phyloP scores from a whole-genome alignment of 352 stramenopile species.

The Phytophthora fragariaefolia region DNA sequence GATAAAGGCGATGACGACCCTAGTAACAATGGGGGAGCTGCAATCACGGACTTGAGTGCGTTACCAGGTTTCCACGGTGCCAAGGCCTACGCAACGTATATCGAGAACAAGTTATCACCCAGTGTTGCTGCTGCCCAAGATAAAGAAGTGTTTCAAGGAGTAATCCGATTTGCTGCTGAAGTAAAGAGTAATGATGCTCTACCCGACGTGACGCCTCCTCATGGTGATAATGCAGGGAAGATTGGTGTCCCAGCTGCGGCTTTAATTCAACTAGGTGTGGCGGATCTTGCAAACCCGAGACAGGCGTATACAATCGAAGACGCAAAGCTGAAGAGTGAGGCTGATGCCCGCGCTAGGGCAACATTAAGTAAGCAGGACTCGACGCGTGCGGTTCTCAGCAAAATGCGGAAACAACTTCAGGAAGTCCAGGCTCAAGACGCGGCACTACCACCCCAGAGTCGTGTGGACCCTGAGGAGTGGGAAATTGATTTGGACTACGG shows the following conservation, averaged over 20 bases:
- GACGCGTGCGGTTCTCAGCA: conserved; percentile 77
- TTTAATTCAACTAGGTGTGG: conserved; percentile 51
- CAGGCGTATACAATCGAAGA: conserved; percentile 94
- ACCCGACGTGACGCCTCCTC: conserved; percentile 10
- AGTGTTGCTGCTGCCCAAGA: conserved; percentile 42
- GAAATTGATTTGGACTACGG: conserved; percentile 90
- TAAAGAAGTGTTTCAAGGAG: conserved; percentile 59
- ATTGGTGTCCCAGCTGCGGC: conserved; percentile 24
- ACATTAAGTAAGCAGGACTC: conserved; percentile 89
- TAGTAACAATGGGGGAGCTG: conserved; percentile 31
- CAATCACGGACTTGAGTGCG: conserved; percentile 56
- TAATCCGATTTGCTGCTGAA: conserved; percentile 55
- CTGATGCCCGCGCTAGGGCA: conserved; percentile 66
- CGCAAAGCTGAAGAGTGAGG: conserved; percentile 91
- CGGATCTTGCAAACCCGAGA: conserved; percentile 73
- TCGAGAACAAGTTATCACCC: conserved; percentile 52
- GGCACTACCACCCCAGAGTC: conserved; percentile 56
- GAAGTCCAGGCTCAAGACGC: conserved; percentile 68
- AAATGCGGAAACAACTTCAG: conserved; percentile 85
- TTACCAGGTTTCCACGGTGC: conserved; percentile 76
- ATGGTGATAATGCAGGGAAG: conserved; percentile 13
- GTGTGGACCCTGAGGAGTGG: conserved; percentile 79
- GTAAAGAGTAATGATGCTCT: conserved; percentile 45
- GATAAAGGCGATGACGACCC: conserved; percentile 58
- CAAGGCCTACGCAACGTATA: conserved; percentile 73